These are phyloP conservation scores for Paramecium sonneborni DNA, from an alignment of 73 alveolate species.

Conservation along the genomic window DNA sequence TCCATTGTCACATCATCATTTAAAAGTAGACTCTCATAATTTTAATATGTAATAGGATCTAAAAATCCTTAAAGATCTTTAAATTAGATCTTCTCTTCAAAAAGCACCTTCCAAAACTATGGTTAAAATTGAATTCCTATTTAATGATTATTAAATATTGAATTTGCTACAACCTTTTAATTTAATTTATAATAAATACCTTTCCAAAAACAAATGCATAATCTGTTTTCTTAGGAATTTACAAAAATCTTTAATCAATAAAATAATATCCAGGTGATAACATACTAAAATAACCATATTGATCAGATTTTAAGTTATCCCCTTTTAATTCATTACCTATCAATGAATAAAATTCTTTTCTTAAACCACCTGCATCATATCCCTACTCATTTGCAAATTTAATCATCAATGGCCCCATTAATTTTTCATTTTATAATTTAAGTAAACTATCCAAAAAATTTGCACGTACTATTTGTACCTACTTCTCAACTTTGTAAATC, in stretches of 20 bases:
- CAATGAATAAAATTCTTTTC: background rate
- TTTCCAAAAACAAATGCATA: constrained; percentile 49
- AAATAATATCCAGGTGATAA: background rate
- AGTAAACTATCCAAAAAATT: background rate
- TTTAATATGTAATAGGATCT: background rate
- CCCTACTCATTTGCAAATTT: background rate
- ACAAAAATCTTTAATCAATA: background rate
- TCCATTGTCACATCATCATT: background rate
- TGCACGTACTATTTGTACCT: background rate
- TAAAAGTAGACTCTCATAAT: background rate
- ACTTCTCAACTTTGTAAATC: background rate
- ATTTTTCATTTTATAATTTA: background rate
- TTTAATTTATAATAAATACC: background rate
- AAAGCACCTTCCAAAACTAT: background rate
- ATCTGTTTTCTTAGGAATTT: background rate
- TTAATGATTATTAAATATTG: background rate
- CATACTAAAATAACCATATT: background rate
- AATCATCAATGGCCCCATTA: background rate
- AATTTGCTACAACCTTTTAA: background rate
- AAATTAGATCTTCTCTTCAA: background rate
- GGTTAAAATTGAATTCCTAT: background rate
- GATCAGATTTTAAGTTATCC: background rate
- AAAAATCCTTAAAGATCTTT: background rate
- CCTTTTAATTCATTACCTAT: background rate
- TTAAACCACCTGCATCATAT: background rate